A percentile compares a stretch with the other conserved stretches of the same genome.
Evolutionary conservation across 331 rosid species (phyloP).

Genomic region (Ulmus americana): DNA sequence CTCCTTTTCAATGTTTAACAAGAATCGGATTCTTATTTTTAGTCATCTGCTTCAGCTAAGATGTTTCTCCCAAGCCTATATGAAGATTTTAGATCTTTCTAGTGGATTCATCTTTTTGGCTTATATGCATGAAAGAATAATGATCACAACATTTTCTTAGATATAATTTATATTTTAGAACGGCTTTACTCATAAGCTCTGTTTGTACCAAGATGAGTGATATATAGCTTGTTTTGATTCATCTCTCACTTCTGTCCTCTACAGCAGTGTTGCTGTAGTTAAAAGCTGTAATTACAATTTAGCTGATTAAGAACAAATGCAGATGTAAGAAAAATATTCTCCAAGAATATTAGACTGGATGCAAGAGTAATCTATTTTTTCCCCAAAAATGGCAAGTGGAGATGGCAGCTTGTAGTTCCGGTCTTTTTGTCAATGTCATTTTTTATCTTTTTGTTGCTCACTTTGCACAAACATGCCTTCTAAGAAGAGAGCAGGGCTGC

Average conservation of each 20-base stretch:
- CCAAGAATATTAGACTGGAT: not conserved
- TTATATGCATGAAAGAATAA: not conserved
- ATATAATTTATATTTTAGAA: not conserved
- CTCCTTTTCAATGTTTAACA: not conserved
- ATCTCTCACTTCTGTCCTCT: not conserved
- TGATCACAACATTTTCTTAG: too few species aligned
- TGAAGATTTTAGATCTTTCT: constrained; percentile 1
- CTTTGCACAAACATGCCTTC: not conserved
- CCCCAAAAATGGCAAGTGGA: not conserved
- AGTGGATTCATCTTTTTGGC: not conserved
- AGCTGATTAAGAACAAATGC: not conserved
- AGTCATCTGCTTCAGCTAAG: not conserved
- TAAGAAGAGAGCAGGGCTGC: not conserved
- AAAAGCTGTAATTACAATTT: constrained; percentile 1
- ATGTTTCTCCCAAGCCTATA: not conserved
- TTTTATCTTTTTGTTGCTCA: not conserved
- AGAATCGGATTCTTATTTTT: not conserved
- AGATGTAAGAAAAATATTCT: not conserved
- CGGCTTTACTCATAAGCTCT: not conserved
- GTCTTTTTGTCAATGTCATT: too few species aligned
- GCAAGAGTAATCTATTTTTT: not conserved
- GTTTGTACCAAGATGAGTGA: not conserved
- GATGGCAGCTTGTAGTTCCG: too few species aligned
- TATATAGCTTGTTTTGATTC: not conserved
- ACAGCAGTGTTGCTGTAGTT: constrained; percentile 4